Evolutionary conservation across 2,329 filamentous ascomycete genomes (phyloP), one percentile per base, ranked within the genome.

Genomic region (Cyanodermella asteris): DNA sequence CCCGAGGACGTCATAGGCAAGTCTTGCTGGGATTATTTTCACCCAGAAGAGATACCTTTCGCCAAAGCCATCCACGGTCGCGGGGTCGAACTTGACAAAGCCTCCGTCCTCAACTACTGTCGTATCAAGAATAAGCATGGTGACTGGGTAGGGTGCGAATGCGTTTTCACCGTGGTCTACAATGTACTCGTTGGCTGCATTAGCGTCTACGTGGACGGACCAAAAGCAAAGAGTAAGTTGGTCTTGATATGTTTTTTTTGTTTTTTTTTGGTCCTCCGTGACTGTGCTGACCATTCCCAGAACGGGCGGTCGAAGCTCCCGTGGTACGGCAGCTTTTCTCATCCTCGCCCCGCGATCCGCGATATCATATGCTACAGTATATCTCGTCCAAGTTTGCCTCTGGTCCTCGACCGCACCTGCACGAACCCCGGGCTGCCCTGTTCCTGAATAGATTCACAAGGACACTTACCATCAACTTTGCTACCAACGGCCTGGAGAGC

Each of bases 291-390:
- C 6, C 6, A 7, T 8, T 7, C 15, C 15, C 16, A 87, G 78
- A 72, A 39, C 66, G 78, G 36, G 76, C 75, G 10, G 55, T 68
- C 4, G 75, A 80, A 38, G 78, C 77, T 19, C 77, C 77, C 2
- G 61, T 77, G 31, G 71, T 90, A 28, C 67, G 77, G 27, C 69
- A 72, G 24, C 56, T 84, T 15, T 90, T 90, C 45, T 72, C 76
- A 3, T 78, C 72, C 14, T 84, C 77, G 6, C 74, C 76, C 9
- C 61, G 69, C 38, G 80, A 91, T 40, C 77, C 78, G 11, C 69
- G 78, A 34, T 90, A 90, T 45, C 76, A 87, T 49, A 90, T 90
- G 78, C 53, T 90, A 42, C 74, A 78, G 28, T 75, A 82, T 35
- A 55, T 90, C 10, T 90, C 80, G 7, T 63, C 70, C 40, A 87